Evolutionary conservation across 805 yeast species (phyloP).

Genomic region (Candida saitoana): DNA sequence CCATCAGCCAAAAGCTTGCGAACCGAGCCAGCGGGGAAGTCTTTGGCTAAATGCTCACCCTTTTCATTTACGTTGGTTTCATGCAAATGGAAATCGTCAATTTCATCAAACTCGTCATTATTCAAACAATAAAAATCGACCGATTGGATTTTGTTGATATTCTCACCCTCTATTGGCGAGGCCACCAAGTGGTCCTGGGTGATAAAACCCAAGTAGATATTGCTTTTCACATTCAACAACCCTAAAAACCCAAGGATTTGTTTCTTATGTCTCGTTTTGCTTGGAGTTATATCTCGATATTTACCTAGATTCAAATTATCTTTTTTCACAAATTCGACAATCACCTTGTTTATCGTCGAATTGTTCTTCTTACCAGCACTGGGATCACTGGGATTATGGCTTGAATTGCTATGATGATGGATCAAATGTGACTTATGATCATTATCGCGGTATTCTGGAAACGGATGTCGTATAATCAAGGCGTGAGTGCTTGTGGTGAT

Average conservation of each 20-base stretch:
- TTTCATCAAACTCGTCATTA: slow-evolving; percentile 49
- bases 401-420: slow-evolving; percentile 12
- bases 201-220: slow-evolving; percentile 55
- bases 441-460: slow-evolving; percentile 24
- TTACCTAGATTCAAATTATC: slow-evolving; percentile 32
- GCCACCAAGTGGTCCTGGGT: slow-evolving; percentile 55
- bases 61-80: slow-evolving; percentile 13
- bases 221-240: slow-evolving; percentile 49
- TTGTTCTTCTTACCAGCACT: slow-evolving; percentile 18
- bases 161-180: slow-evolving; percentile 52
- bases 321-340: slow-evolving; percentile 52
- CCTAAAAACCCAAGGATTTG: slow-evolving; percentile 59
- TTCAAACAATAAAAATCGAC: slow-evolving; percentile 65
- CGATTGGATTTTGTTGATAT: slow-evolving; percentile 49
- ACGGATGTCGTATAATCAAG: slow-evolving; percentile 52
- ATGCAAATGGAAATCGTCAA: slow-evolving; percentile 28
- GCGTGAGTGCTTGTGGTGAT: slow-evolving; percentile 57
- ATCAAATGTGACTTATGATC: slow-evolving; percentile 8
- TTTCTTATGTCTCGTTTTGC: slow-evolving; percentile 13
- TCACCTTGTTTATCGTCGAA: slow-evolving; percentile 27
- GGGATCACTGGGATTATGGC: slow-evolving; percentile 11
- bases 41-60: slow-evolving; percentile 15
- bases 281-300: slow-evolving; percentile 43
- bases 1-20: slow-evolving; percentile 43
- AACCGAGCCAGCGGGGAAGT: slow-evolving; percentile 43